A percentile compares a stretch with the other conserved stretches of the same genome.
Evolutionary conservation across 2,329 filamentous ascomycete species (phyloP).

Genomic region (Rhexocercosporidium sp.): DNA sequence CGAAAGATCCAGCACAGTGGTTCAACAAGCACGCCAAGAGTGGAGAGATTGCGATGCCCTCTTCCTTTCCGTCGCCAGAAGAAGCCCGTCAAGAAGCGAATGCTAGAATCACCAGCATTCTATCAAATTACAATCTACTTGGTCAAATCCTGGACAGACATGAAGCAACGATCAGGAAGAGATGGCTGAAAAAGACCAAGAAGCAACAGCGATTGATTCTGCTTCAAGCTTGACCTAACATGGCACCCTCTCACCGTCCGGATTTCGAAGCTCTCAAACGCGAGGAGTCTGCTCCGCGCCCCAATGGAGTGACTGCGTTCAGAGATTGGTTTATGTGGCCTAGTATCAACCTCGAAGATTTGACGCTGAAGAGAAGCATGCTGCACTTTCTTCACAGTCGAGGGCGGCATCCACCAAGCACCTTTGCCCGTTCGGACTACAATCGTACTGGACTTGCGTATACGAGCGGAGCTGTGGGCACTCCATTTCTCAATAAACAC

Average conservation of each 20-base stretch:
- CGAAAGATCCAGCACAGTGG: no score
- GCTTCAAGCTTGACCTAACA: slow-evolving; percentile 53
- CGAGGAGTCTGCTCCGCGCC: no score
- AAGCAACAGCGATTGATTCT: slow-evolving; percentile 53
- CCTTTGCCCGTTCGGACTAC: background rate
- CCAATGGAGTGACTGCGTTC: background rate
- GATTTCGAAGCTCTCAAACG: slow-evolving; percentile 45
- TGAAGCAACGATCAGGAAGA: background rate
- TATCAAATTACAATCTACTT: no score
- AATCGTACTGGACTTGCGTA: background rate
- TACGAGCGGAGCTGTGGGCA: background rate
- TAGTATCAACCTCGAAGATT: background rate
- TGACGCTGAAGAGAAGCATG: background rate
- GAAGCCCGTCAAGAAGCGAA: no score
- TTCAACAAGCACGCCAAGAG: no score
- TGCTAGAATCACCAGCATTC: no score
- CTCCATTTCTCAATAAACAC: background rate
- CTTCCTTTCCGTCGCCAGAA: no score
- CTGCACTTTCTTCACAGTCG: background rate
- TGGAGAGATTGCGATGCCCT: no score
- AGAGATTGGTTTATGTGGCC: background rate
- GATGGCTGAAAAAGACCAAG: slow-evolving; percentile 47
- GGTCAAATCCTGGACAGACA: background rate
- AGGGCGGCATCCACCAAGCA: background rate
- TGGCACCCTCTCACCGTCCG: slow-evolving; percentile 55